Evolutionary conservation across 306 rosid species (phyloP).

Genomic region (Dryas drummondii): DNA sequence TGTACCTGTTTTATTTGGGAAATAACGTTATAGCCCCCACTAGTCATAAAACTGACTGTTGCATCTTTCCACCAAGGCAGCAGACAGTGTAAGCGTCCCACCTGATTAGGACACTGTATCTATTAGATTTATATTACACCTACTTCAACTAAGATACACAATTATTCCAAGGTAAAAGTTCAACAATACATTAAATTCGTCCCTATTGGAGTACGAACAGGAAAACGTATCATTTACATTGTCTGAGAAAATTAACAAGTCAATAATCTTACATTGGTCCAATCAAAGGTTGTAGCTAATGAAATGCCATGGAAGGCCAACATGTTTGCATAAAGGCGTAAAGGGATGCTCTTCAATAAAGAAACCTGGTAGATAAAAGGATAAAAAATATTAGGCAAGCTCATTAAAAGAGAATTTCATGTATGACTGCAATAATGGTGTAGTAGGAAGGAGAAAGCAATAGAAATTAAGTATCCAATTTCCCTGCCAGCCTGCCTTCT

Average conservation of each 20-base stretch:
- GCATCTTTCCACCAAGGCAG: constrained; percentile 64
- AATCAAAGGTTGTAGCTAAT: constrained; percentile 45
- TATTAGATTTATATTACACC: neutral
- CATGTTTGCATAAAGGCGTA: constrained; percentile 47
- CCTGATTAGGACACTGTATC: constrained; percentile 27
- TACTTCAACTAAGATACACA: neutral
- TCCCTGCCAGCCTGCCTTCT: neutral
- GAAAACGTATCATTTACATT: constrained; percentile 2
- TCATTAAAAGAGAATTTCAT: neutral
- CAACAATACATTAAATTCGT: neutral
- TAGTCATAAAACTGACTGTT: constrained; percentile 42
- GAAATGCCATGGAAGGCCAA: constrained; percentile 43
- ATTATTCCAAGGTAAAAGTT: neutral
- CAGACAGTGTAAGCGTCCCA: constrained; percentile 56
- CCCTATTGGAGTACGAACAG: neutral
- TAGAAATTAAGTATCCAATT: neutral
- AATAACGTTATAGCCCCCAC: constrained; percentile 54
- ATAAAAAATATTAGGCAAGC: neutral
- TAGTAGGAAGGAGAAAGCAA: neutral
- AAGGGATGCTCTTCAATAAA: constrained; percentile 44
- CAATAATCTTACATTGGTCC: constrained; percentile 50
- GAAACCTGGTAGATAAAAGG: constrained; percentile 40
- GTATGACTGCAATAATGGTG: neutral
- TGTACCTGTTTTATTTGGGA: constrained; percentile 48
- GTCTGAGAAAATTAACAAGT: neutral